These are phyloP conservation scores for Diatrype stigma DNA, from an alignment of 2,329 filamentous ascomycete genomes.

Conservation along the genomic window DNA sequence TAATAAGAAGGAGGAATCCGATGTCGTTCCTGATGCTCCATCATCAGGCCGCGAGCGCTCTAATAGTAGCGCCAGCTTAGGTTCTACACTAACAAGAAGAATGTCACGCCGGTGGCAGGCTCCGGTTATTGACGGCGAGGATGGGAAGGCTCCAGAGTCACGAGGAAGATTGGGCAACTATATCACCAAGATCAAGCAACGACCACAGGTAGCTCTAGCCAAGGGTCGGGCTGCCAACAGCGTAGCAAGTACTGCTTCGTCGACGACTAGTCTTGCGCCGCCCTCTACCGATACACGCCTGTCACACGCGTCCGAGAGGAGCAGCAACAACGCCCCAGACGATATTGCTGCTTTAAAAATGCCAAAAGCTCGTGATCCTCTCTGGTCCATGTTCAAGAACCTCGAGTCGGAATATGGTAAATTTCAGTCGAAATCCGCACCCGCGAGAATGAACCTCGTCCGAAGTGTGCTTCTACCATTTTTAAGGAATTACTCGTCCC, in stretches of 20 bases:
- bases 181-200: slow-evolving; percentile 48
- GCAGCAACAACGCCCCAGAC: slow-evolving; percentile 26
- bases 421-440: slow-evolving; percentile 69
- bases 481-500: slow-evolving; percentile 63
- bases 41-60: slow-evolving; percentile 19
- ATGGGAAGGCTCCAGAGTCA: slow-evolving; percentile 31
- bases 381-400: slow-evolving; percentile 52
- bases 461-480: slow-evolving; percentile 72
- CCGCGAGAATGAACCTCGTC: slow-evolving; percentile 72
- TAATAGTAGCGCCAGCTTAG: slow-evolving; percentile 26
- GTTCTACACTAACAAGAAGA: slow-evolving; percentile 26
- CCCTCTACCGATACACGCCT: slow-evolving; percentile 33
- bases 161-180: slow-evolving; percentile 34
- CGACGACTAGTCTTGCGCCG: slow-evolving; percentile 40
- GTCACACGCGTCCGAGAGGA: slow-evolving; percentile 29
- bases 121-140: slow-evolving; percentile 25
- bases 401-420: slow-evolving; percentile 45
- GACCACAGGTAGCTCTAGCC: slow-evolving; percentile 38
- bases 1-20: slow-evolving; percentile 25
- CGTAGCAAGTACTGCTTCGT: slow-evolving; percentile 41
- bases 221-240: slow-evolving; percentile 29
- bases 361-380: slow-evolving; percentile 40
- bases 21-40: slow-evolving; percentile 15
- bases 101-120: slow-evolving; percentile 26
- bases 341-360: slow-evolving; percentile 14